A percentile compares a stretch with the other conserved stretches of the same genome.
Evolutionary conservation across 2,329 filamentous ascomycete species (phyloP).

Genomic region (Stachybotrys chlorohalonatus): DNA sequence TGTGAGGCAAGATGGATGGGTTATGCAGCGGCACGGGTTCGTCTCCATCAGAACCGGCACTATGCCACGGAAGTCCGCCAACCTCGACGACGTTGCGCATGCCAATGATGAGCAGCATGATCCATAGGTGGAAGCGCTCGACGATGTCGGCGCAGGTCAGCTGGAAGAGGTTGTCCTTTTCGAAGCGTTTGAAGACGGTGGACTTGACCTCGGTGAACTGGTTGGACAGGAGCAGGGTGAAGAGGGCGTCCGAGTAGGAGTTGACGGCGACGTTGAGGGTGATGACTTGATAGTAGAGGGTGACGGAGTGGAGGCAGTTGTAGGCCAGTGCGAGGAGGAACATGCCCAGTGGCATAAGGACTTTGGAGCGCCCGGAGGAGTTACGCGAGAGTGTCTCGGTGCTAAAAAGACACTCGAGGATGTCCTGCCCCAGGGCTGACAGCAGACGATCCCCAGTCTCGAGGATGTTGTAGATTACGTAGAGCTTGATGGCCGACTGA

Average conservation of each 20-base stretch:
- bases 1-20: conserved; percentile 74
- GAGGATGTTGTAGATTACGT: conserved; percentile 97
- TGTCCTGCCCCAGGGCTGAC: conserved; percentile 87
- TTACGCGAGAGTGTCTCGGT: conserved; percentile 85
- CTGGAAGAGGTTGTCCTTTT: conserved; percentile 96
- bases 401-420: conserved; percentile 92
- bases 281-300: conserved; percentile 94
- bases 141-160: conserved; percentile 94
- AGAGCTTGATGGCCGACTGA: conserved; percentile 94
- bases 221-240: conserved; percentile 89
- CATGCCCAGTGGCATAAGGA: conserved; percentile 82
- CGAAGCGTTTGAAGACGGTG: conserved; percentile 96
- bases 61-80: conserved; percentile 64
- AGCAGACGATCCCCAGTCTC: conserved; percentile 87
- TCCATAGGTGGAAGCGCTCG: conserved; percentile 93
- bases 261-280: conserved; percentile 97
- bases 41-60: conserved; percentile 41
- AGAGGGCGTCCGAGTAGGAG: conserved; percentile 90
- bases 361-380: conserved; percentile 79
- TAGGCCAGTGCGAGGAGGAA: conserved; percentile 81
- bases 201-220: conserved; percentile 99
- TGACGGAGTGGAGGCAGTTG: conserved; percentile 77
- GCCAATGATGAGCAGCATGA: conserved; percentile 94
- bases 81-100: conserved; percentile 95
- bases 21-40: conserved; percentile 50